phyloP scores from a whole-genome alignment of 73 alveolate species.

The Paramecium pentaurelia region DNA sequence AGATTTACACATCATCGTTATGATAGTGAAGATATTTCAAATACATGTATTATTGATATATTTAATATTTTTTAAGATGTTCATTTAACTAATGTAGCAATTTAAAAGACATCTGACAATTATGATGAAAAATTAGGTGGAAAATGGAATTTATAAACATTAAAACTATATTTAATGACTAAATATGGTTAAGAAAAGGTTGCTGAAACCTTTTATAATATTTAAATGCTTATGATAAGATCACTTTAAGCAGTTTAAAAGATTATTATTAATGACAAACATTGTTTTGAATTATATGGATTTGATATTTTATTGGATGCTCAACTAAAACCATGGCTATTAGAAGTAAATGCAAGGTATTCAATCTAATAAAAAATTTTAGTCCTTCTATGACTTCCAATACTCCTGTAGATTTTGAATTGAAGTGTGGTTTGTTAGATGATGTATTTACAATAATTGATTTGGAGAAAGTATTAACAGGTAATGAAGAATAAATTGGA shows the following conservation, averaged over 20 bases:
- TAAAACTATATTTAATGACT: slow-evolving; percentile 91
- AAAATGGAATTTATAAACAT: slow-evolving; percentile 94
- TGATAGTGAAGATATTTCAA: slow-evolving; percentile 90
- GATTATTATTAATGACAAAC: slow-evolving; percentile 99
- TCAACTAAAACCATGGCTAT: slow-evolving; percentile 98
- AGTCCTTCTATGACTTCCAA: slow-evolving; percentile 98
- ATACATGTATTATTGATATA: slow-evolving; percentile 69
- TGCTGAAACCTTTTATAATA: slow-evolving; percentile 87
- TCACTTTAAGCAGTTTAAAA: slow-evolving; percentile 89
- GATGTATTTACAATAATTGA: slow-evolving; percentile 94
- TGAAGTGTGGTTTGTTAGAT: slow-evolving; percentile 96
- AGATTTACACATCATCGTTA: slow-evolving; percentile 96
- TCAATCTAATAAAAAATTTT: not conserved
- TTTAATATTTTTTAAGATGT: slow-evolving; percentile 48
- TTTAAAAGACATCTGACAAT: slow-evolving; percentile 91
- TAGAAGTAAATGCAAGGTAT: slow-evolving; percentile 79
- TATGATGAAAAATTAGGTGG: slow-evolving; percentile 97
- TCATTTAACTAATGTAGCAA: slow-evolving; percentile 98
- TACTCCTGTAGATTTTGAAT: slow-evolving; percentile 96
- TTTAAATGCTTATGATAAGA: slow-evolving; percentile 82
- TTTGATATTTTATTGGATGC: slow-evolving; percentile 98
- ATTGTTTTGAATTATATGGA: slow-evolving; percentile 99
- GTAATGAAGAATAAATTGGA: slow-evolving; percentile 99
- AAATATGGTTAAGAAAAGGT: slow-evolving; percentile 95
- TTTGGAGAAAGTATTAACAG: slow-evolving; percentile 92